Percentiles rank a stretch among this genome's conserved stretches.
Conservation (phyloP, 208 protist species). For the Trichomonas vaginalis region DNA sequence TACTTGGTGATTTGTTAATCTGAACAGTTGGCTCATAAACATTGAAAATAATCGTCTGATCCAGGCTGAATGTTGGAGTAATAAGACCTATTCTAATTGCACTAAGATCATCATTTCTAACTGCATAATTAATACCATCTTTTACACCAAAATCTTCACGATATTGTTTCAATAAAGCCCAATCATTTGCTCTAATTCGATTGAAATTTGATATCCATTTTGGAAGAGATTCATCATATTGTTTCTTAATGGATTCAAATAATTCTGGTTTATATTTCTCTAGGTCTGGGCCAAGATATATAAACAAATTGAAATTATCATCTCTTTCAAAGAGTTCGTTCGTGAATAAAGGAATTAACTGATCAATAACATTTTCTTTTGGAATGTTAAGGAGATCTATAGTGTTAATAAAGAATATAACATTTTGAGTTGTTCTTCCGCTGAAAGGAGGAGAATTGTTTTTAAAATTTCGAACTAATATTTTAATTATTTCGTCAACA, state of each 20-base stretch:
- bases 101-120: neutral
- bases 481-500: neutral
- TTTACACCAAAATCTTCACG: neutral
- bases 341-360: neutral
- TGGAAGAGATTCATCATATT: neutral
- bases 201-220: neutral
- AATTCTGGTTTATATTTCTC: neutral
- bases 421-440: neutral
- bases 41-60: neutral
- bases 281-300: neutral
- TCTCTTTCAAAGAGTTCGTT: neutral
- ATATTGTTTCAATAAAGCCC: neutral
- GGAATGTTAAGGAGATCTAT: neutral
- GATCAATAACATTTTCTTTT: neutral
- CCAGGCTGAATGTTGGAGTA: neutral
- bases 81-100: neutral
- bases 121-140: neutral
- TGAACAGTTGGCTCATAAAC: neutral
- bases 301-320: neutral
- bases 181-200: neutral
- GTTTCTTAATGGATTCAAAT: neutral
- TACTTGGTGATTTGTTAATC: neutral
- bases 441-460: neutral
- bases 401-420: neutral
- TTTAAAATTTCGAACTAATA: neutral